Conservation (phyloP, 2,329 filamentous ascomycete species). For the Pestalotiopsis fici region DNA sequence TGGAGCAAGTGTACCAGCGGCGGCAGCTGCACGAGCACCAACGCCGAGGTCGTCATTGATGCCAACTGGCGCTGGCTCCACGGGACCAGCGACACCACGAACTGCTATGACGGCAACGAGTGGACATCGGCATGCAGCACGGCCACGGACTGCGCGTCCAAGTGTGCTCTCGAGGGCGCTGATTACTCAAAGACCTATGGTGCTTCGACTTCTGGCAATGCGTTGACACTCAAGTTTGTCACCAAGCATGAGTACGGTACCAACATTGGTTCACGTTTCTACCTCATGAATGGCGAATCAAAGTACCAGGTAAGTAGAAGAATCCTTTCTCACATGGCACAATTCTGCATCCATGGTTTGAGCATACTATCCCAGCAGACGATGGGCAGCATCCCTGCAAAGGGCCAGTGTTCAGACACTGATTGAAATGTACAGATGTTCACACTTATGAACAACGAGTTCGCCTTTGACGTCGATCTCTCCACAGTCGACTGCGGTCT, state of each 20-base stretch:
- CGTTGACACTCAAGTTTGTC: slow-evolving; percentile 52
- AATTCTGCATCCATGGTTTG: background rate
- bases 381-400: background rate
- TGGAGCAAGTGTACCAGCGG: slow-evolving; percentile 47
- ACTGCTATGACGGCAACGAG: slow-evolving; percentile 51
- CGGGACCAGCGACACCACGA: slow-evolving; percentile 35
- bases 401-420: background rate
- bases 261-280: slow-evolving; percentile 51
- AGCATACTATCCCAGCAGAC: background rate
- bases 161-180: slow-evolving; percentile 47
- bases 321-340: background rate
- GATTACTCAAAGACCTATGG: slow-evolving; percentile 48
- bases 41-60: slow-evolving; percentile 50
- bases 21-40: slow-evolving; percentile 42
- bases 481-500: slow-evolving; percentile 62
- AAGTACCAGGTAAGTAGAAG: slow-evolving; percentile 45
- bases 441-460: slow-evolving; percentile 59
- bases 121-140: slow-evolving; percentile 36
- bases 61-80: slow-evolving; percentile 57
- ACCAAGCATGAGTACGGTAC: slow-evolving; percentile 45
- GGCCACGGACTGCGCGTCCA: slow-evolving; percentile 40
- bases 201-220: slow-evolving; percentile 46
- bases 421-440: slow-evolving; percentile 37
- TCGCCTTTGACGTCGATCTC: slow-evolving; percentile 66
- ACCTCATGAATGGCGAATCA: slow-evolving; percentile 56